Evolutionary conservation across 2,329 filamentous ascomycete species (phyloP).

Genomic region (Penicillium janthinellum): DNA sequence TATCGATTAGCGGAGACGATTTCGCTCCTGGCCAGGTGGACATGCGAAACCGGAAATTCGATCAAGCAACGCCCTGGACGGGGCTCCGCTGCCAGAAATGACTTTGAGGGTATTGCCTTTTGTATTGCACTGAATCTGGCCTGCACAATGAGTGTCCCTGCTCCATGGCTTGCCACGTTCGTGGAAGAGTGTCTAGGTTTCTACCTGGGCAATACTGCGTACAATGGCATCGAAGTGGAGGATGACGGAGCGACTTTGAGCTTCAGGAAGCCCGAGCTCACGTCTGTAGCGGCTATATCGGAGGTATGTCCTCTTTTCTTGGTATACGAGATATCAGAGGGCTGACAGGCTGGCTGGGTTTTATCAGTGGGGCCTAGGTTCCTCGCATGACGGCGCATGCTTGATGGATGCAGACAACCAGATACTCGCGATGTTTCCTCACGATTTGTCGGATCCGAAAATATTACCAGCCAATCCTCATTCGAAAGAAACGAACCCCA

Average conservation of each 20-base stretch:
- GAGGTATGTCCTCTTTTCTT: constrained; percentile 26
- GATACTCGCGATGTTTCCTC: constrained; percentile 37
- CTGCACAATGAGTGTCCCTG: constrained; percentile 27
- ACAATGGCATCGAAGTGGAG: constrained; percentile 23
- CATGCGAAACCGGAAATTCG: constrained; percentile 4
- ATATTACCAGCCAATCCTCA: constrained; percentile 15
- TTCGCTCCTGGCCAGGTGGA: constrained; percentile 3
- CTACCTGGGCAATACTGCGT: constrained; percentile 18
- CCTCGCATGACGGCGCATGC: constrained; percentile 21
- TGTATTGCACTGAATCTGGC: constrained; percentile 9
- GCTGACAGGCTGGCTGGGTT: constrained; percentile 7
- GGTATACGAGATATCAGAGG: neutral
- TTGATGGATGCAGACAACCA: constrained; percentile 40
- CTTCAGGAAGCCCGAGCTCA: constrained; percentile 24
- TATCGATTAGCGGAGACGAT: constrained; percentile 18
- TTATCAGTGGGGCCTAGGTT: constrained; percentile 31
- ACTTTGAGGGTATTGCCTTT: neutral
- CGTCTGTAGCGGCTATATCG: constrained; percentile 29
- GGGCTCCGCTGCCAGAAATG: neutral
- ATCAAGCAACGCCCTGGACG: neutral
- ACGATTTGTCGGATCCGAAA: constrained; percentile 29
- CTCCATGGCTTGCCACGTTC: constrained; percentile 29
- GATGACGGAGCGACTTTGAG: constrained; percentile 40
- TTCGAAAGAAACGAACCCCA: constrained; percentile 23
- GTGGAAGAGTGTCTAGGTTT: constrained; percentile 27